A percentile compares a stretch with the other conserved stretches of the same genome.
Conservation (phyloP, 1,284 basidiomycete species). For the Boletus sp. region DNA sequence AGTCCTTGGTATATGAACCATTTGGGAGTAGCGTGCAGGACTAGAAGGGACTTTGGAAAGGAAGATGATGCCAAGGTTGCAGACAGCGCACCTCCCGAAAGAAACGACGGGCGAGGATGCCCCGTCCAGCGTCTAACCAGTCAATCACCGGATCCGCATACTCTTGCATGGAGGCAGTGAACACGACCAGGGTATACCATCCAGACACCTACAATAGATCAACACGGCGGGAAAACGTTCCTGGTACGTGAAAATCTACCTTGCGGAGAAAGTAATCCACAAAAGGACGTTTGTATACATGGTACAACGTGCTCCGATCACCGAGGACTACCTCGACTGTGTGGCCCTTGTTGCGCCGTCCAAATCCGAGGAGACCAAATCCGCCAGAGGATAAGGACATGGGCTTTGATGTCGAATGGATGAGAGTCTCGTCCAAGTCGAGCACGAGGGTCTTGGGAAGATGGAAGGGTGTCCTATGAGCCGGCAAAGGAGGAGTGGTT, state of each 20-base stretch:
- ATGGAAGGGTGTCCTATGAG: constrained; percentile 68
- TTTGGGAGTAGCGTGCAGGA: constrained; percentile 89
- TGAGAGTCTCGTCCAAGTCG: constrained; percentile 96
- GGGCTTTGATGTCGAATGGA: constrained; percentile 91
- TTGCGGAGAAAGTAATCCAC: constrained; percentile 95
- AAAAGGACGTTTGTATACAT: constrained; percentile 98
- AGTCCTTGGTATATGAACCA: constrained; percentile 93
- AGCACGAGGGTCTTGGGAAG: constrained; percentile 89
- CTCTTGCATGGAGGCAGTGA: constrained; percentile 98
- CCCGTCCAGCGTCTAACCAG: constrained; percentile 95
- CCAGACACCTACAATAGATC: constrained; percentile 71
- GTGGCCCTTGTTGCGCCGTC: constrained; percentile 67
- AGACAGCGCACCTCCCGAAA: constrained; percentile 79
- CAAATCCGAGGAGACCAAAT: constrained; percentile 61
- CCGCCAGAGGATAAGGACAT: constrained; percentile 47
- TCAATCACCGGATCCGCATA: constrained; percentile 99
- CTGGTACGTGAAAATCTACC: constrained; percentile 39
- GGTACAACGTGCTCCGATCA: constrained; percentile 88
- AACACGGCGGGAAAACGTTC: constrained; percentile 1
- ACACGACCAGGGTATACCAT: constrained; percentile 99
- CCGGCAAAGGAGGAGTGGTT: constrained; percentile 45
- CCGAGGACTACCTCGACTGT: constrained; percentile 95
- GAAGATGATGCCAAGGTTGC: constrained; percentile 1
- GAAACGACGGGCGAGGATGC: constrained; percentile 82
- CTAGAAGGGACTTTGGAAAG: constrained; percentile 36